phyloP scores from a whole-genome alignment of 2,329 filamentous ascomycete species.

The Penicillium sp. region DNA sequence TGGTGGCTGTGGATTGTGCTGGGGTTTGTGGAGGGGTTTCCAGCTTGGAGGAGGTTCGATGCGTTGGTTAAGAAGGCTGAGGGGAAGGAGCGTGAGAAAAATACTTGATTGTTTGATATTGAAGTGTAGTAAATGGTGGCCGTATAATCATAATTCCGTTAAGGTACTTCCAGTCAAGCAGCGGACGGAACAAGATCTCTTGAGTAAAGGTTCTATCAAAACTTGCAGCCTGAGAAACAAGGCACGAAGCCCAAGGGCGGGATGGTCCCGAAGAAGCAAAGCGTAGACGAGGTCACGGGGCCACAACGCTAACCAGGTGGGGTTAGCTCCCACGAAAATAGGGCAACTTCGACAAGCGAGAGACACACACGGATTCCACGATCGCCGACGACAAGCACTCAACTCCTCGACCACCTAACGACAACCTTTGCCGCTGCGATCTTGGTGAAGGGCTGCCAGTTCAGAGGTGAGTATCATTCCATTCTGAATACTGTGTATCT shows the following conservation, averaged over 20 bases:
- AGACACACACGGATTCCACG: conserved; percentile 51
- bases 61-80: conserved; percentile 47
- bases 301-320: conserved; percentile 25
- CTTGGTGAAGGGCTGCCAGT: conserved; percentile 52
- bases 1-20: conserved; percentile 62
- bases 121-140: no score
- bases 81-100: conserved; percentile 36
- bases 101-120: neutral
- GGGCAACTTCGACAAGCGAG: conserved; percentile 52
- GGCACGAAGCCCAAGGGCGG: neutral
- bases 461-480: conserved; percentile 46
- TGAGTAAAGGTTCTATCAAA: neutral
- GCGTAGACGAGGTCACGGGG: conserved; percentile 32
- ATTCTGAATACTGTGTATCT: conserved; percentile 21
- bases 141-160: no score
- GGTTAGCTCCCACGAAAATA: conserved; percentile 40
- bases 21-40: conserved; percentile 59
- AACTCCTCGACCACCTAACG: conserved; percentile 47
- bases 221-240: neutral
- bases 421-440: conserved; percentile 46
- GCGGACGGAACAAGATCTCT: no score
- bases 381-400: conserved; percentile 45
- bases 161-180: no score
- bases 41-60: conserved; percentile 54
- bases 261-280: conserved; percentile 5